A percentile compares a stretch with the other conserved stretches of the same genome.
Conservation (phyloP, 331 rosid genomes). For the Erythrophleum ivorense region DNA sequence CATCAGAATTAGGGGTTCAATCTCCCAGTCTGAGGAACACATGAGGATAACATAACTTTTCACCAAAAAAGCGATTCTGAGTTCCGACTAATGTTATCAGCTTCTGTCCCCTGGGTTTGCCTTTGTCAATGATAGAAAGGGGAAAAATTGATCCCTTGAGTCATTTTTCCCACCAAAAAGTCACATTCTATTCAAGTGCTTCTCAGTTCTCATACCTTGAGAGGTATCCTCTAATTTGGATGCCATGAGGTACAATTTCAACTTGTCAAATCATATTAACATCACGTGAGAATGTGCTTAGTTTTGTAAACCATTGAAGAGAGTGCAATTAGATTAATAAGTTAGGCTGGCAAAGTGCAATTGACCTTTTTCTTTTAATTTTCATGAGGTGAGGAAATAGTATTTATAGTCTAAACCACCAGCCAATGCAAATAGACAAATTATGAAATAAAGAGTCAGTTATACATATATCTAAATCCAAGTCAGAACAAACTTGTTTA, state of each 20-base stretch:
- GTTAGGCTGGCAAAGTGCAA: conserved; percentile 40
- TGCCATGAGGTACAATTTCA: background rate
- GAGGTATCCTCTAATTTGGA: conserved; percentile 16
- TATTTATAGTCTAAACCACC: background rate
- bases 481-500: background rate
- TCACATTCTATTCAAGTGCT: background rate
- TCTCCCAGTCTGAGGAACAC: background rate
- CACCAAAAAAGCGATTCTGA: background rate
- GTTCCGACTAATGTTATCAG: background rate
- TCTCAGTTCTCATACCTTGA: conserved; percentile 2
- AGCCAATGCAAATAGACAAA: background rate
- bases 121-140: background rate
- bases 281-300: conserved; percentile 36
- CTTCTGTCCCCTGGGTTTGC: background rate
- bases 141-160: conserved; percentile 8
- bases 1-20: background rate
- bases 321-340: conserved; percentile 26
- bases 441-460: background rate
- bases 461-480: background rate
- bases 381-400: background rate
- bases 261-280: conserved; percentile 9
- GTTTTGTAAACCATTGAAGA: conserved; percentile 14
- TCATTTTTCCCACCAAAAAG: conserved; percentile 20
- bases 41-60: background rate
- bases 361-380: conserved; percentile 30